phyloP scores from a whole-genome alignment of 1,139 yeast species.

The Hyphopichia burtonii region DNA sequence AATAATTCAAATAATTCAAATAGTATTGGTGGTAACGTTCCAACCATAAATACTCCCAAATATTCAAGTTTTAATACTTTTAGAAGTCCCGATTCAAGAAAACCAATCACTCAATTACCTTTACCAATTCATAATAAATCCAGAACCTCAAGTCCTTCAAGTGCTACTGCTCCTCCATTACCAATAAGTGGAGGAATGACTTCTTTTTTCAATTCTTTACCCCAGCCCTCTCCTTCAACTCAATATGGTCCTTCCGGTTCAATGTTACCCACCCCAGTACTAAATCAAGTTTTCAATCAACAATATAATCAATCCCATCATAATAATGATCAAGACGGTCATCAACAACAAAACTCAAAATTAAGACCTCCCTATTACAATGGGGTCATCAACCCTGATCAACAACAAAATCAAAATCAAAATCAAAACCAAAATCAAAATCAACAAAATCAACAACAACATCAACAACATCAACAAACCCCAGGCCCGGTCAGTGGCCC shows the following conservation, averaged over 20 bases:
- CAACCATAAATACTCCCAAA: conserved; percentile 20
- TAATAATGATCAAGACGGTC: conserved; percentile 3
- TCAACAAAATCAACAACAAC: conserved; percentile 3
- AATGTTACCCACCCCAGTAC: conserved; percentile 37
- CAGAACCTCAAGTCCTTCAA: conserved; percentile 45
- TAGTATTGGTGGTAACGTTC: conserved; percentile 6
- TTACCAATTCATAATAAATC: conserved; percentile 40
- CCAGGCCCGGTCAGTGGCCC: conserved; percentile 20
- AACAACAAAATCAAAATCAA: conserved; percentile 10
- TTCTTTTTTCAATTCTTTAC: conserved; percentile 26
- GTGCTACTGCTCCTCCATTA: conserved; percentile 41
- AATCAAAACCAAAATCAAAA: conserved; percentile 17
- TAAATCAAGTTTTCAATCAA: conserved; percentile 32
- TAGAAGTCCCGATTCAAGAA: conserved; percentile 36
- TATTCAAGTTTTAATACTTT: conserved; percentile 31
- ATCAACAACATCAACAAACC: conserved; percentile 12
- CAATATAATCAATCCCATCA: conserved; percentile 9
- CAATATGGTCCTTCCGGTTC: conserved; percentile 13
- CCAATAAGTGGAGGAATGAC: conserved; percentile 23
- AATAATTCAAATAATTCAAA: conserved; percentile 3
- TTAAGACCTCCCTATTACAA: conserved; percentile 6
- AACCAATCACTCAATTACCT: conserved; percentile 36
- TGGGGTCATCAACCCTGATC: conserved; percentile 7
- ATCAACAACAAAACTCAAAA: conserved; percentile 6
- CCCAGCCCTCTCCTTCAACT: conserved; percentile 29